These are phyloP conservation scores for Blastobotrys capitulatus DNA, from an alignment of 1,139 yeast species.

Conservation along the genomic window DNA sequence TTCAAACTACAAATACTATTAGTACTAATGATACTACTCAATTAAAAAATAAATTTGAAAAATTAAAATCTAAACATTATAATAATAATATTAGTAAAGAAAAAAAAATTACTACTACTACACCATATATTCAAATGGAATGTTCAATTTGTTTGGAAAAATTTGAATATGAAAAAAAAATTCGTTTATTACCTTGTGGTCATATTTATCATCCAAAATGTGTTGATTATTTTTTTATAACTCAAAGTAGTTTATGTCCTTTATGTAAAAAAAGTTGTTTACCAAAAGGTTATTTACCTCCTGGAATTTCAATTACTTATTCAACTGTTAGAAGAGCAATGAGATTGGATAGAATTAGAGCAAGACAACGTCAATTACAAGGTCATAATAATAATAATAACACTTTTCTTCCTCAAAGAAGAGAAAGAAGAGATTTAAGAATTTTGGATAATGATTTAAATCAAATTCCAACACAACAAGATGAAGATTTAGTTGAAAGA, in stretches of 20 bases:
- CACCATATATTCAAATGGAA: conserved; percentile 2
- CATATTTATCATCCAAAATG: conserved; percentile 11
- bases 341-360: neutral
- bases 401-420: no score
- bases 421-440: no score
- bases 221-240: conserved; percentile 2
- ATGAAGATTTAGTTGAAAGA: conserved; percentile 1
- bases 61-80: no score
- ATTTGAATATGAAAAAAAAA: neutral
- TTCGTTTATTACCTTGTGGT: conserved; percentile 10
- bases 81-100: no score
- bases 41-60: neutral
- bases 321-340: conserved; percentile 9
- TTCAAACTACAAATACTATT: neutral
- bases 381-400: neutral
- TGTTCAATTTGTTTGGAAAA: conserved; percentile 13
- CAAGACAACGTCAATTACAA: neutral
- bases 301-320: conserved; percentile 8
- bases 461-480: conserved; percentile 3
- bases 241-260: conserved; percentile 11
- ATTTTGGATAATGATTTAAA: neutral
- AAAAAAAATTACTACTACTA: no score
- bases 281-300: conserved; percentile 11
- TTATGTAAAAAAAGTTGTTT: conserved; percentile 10
- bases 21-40: neutral